Evolutionary conservation across 2,329 filamentous ascomycete genomes (phyloP), one percentile per base, ranked within the genome.

Genomic region (Colletotrichum karsti): DNA sequence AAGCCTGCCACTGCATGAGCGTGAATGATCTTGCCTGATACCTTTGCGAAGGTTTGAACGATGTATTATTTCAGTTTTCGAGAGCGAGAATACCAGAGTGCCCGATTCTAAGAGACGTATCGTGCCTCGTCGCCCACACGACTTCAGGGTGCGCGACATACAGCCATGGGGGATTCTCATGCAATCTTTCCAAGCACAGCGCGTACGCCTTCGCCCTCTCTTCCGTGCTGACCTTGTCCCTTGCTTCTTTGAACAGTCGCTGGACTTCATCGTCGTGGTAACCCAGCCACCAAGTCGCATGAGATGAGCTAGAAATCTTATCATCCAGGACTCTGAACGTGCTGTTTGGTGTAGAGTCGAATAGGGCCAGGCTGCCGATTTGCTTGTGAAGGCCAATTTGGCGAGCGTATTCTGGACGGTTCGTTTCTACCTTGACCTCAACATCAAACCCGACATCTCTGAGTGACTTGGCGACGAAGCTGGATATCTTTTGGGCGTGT

Each of bases 311-410:
- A 7, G 62, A 64, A 0, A 65, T 30, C 35, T 65, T 65, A 46
- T 60, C 62, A 7, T 65, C 62, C 26, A 60, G 15, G 0, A 65
- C 62, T 10, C 62, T 51, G 20, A 65, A 60, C 0, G 62, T 61
- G 46, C 62, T 65, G 12, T 65, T 61, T 0, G 62, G 56, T 3
- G 62, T 65, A 1, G 62, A 61, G 9, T 61, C 62, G 13, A 65
- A 65, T 4, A 65, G 5, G 0, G 62, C 56, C 26, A 65, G 7
- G 13, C 35, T 33, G 15, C 55, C 62, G 2, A 65, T 65, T 22
- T 61, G 55, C 37, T 65, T 65, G 15, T 37, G 35, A 1, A 65
- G 37, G 5, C 62, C 62, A 5, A 65, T 61, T 20, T 61, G 62
- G 6, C 62, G 22, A 4, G 62, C 62, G 22, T 61, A 65, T 7